phyloP scores from a whole-genome alignment of 1,284 basidiomycete genomes.

The Sparassis latifolia region DNA sequence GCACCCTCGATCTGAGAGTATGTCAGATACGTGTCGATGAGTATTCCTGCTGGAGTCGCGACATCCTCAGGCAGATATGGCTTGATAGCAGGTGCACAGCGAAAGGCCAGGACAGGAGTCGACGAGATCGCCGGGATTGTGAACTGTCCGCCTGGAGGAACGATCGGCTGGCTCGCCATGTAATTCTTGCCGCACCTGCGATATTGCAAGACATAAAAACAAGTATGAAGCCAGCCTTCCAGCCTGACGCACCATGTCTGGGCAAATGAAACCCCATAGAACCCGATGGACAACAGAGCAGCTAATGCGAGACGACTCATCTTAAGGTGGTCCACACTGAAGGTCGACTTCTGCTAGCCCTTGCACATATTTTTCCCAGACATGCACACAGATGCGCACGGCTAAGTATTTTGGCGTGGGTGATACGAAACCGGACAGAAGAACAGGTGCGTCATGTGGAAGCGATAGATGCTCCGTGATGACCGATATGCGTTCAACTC shows the following conservation, averaged over 20 bases:
- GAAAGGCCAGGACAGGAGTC: constrained; percentile 55
- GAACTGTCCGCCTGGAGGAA: constrained; percentile 59
- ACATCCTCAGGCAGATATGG: constrained; percentile 60
- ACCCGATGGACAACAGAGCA: neutral
- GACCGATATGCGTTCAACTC: too few relatives aligned
- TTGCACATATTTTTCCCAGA: too few relatives aligned
- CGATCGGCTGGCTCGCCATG: constrained; percentile 40
- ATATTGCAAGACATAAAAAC: neutral
- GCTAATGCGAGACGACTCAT: constrained; percentile 2
- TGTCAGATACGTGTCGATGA: constrained; percentile 55
- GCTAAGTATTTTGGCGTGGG: too few relatives aligned
- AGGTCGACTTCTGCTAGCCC: too few relatives aligned
- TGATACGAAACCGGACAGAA: too few relatives aligned
- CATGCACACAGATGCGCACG: too few relatives aligned
- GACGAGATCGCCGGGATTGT: constrained; percentile 39
- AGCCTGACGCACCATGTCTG: constrained; percentile 12
- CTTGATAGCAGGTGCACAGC: constrained; percentile 59
- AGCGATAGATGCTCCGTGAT: too few relatives aligned
- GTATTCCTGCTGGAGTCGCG: constrained; percentile 31
- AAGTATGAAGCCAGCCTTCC: neutral
- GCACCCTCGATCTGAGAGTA: constrained; percentile 42
- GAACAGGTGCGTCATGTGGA: too few relatives aligned
- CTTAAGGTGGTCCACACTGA: too few relatives aligned
- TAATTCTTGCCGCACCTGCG: constrained; percentile 66
- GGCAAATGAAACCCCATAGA: constrained; percentile 1